A percentile compares a stretch with the other conserved stretches of the same genome.
Conservation (phyloP, 768 basidiomycete species). For the Mycena floridula region DNA sequence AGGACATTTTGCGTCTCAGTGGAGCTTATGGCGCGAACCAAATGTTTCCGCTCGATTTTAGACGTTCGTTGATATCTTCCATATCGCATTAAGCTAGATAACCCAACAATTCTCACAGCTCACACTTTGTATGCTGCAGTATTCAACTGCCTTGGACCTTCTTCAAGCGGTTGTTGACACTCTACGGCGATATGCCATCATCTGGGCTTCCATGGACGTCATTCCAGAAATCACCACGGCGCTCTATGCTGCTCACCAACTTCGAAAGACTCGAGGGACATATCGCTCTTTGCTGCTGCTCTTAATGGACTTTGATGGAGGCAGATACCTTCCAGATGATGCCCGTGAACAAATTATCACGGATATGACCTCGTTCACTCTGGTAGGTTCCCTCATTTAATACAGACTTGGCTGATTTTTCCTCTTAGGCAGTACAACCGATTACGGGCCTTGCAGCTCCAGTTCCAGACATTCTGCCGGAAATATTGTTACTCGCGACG, state of each 20-base stretch:
- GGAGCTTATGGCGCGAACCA: conserved; percentile 53
- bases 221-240: conserved; percentile 48
- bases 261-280: conserved; percentile 62
- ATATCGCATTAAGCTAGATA: not conserved
- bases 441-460: conserved; percentile 27
- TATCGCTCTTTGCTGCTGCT: conserved; percentile 59
- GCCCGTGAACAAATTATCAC: conserved; percentile 55
- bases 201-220: conserved; percentile 76
- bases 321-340: conserved; percentile 43
- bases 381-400: conserved; percentile 32
- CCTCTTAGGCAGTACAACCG: conserved; percentile 41
- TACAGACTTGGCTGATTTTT: not conserved
- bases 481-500: conserved; percentile 61
- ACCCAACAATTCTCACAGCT: conserved; percentile 34
- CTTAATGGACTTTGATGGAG: conserved; percentile 60
- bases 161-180: conserved; percentile 63
- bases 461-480: conserved; percentile 47
- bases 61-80: conserved; percentile 41
- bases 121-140: conserved; percentile 47
- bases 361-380: conserved; percentile 56
- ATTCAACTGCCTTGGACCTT: conserved; percentile 43
- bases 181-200: conserved; percentile 61
- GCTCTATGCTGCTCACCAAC: conserved; percentile 55
- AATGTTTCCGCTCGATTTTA: conserved; percentile 63
- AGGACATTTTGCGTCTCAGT: conserved; percentile 51